These are phyloP conservation scores for Phytophthora agathidicida DNA, from an alignment of 352 stramenopile genomes.

Conservation along the genomic window DNA sequence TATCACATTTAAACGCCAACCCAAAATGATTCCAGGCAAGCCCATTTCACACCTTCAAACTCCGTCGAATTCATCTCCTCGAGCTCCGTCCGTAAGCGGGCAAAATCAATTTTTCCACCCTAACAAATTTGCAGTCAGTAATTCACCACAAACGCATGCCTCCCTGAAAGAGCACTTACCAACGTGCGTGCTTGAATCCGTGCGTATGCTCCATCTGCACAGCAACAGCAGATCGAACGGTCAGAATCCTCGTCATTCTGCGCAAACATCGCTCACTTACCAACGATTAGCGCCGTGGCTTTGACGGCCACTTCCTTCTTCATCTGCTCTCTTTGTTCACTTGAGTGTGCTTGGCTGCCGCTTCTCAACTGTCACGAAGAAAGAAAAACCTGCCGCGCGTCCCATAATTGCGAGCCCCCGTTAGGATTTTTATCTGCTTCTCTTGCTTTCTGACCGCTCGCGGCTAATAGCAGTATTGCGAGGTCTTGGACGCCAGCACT, in stretches of 20 bases:
- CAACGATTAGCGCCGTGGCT: constrained; percentile 19
- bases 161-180: background rate
- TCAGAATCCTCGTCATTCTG: too few species aligned
- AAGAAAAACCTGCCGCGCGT: too few species aligned
- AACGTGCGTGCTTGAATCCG: constrained; percentile 13
- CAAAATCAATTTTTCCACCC: constrained; percentile 53
- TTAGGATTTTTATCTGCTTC: constrained; percentile 14
- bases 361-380: background rate
- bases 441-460: constrained; percentile 21
- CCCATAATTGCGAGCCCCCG: too few species aligned
- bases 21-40: background rate
- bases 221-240: background rate
- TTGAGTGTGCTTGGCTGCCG: too few species aligned
- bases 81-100: constrained; percentile 52
- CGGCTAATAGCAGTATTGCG: constrained; percentile 22
- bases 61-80: constrained; percentile 39
- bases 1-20: too few species aligned
- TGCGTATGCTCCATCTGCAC: constrained; percentile 25
- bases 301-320: background rate
- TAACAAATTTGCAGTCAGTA: constrained; percentile 27
- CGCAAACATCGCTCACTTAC: background rate
- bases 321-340: background rate
- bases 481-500: constrained; percentile 18
- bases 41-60: constrained; percentile 43
- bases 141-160: background rate